These are phyloP conservation scores for Pythium brachiatum DNA, from an alignment of 352 stramenopile species.

Conservation along the genomic window DNA sequence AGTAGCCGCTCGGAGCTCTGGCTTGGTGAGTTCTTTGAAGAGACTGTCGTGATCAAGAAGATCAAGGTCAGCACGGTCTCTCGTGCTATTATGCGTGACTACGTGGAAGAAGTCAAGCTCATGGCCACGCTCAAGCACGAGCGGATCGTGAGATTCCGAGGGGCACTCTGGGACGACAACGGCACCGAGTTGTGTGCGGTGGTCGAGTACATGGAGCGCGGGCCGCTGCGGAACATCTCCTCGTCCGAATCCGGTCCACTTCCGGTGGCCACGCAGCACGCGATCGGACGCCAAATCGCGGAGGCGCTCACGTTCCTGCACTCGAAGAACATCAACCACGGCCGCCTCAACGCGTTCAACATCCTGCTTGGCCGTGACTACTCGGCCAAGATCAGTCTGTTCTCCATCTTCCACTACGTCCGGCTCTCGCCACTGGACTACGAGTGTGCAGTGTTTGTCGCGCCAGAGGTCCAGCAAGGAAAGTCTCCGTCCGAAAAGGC, in stretches of 20 bases:
- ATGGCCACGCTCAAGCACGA: conserved; percentile 68
- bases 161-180: conserved; percentile 71
- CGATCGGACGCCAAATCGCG: conserved; percentile 67
- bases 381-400: conserved; percentile 72
- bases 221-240: conserved; percentile 63
- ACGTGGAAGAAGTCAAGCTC: conserved; percentile 79
- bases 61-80: conserved; percentile 76
- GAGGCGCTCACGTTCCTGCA: conserved; percentile 67
- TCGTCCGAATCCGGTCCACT: too few species aligned
- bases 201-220: conserved; percentile 66
- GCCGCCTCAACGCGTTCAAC: conserved; percentile 74
- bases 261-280: conserved; percentile 58
- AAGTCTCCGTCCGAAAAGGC: conserved; percentile 68
- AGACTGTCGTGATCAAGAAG: conserved; percentile 73
- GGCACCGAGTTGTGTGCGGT: conserved; percentile 70
- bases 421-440: conserved; percentile 66
- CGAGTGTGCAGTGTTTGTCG: conserved; percentile 63
- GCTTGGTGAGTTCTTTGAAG: conserved; percentile 65
- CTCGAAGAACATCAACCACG: conserved; percentile 69
- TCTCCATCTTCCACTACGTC: conserved; percentile 78
- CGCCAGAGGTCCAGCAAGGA: conserved; percentile 67
- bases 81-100: conserved; percentile 61
- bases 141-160: conserved; percentile 65
- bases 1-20: conserved; percentile 72
- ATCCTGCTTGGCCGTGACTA: conserved; percentile 67